A percentile compares a stretch with the other conserved stretches of the same genome.
phyloP scores from a whole-genome alignment of 768 basidiomycete genomes.

The Mycena venus region DNA sequence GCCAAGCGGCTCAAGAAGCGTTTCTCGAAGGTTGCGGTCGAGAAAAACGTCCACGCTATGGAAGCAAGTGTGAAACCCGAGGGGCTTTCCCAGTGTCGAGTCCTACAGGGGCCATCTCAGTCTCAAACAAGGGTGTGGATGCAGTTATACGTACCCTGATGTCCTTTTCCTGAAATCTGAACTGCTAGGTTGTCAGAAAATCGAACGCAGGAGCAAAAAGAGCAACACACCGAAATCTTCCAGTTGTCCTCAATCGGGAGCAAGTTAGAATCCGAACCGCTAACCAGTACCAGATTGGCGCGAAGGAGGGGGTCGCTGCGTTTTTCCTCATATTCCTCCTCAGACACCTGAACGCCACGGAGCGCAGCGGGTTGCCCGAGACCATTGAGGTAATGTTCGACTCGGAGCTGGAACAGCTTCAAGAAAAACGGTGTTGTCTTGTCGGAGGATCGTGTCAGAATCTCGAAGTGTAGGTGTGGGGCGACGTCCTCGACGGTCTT shows the following conservation, averaged over 20 bases:
- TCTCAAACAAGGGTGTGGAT: too few species aligned
- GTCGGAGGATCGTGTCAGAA: not conserved
- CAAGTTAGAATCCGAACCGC: not conserved
- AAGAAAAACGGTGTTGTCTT: not conserved
- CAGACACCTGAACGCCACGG: not conserved
- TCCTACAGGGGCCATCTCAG: too few species aligned
- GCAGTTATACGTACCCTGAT: too few species aligned
- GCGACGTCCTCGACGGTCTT: not conserved
- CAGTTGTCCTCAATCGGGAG: not conserved
- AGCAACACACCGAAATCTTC: not conserved
- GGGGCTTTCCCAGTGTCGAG: not conserved
- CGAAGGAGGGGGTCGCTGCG: not conserved
- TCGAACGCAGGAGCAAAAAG: too few species aligned
- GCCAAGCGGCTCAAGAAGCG: not conserved
- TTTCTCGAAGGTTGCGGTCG: not conserved
- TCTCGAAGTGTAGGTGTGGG: not conserved
- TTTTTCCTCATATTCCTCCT: not conserved
- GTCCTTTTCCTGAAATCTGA: not conserved
- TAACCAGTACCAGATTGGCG: not conserved
- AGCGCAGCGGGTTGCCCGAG: not conserved
- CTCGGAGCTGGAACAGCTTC: not conserved
- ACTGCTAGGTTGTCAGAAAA: not conserved
- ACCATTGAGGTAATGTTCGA: not conserved
- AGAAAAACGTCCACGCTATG: not conserved
- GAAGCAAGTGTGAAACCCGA: not conserved